Base-by-base conservation (phyloP, 1,139 yeast genomes). In the Magnusiomyces suaveolens region DNA sequence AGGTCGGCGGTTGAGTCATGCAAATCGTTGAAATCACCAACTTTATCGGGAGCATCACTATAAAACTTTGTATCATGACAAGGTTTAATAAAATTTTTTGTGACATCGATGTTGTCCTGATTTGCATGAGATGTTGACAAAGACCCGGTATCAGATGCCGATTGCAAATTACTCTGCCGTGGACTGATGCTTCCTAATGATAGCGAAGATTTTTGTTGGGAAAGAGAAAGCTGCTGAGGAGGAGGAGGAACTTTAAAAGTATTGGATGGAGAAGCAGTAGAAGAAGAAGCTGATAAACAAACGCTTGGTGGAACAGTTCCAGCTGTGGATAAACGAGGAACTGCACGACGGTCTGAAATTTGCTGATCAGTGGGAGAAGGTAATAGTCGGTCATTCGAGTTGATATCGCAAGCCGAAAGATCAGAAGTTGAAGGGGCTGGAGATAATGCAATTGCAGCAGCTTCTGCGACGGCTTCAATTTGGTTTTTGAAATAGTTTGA, bases 381-480 rank as follows among this genome's bases (percentile, higher is more conserved):
- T 8, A 41, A 4, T 4, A 41, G 44, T 41, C 25, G 23, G 6
- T 41, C 44, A 41, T 21, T 41, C 20, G 44, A 21, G 16, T 14
- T 10, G 6, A 3, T n/a, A 4, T 41, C 44, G 20, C 4, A 21
- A n/a, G 8, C 20, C 6, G 44, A 21, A 21, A 21, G 44, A 20
- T 41, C 44, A 4, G 44, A 20, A 6, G 44, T 20, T 21, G 44
- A 20, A 21, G n/a, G 25, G 6, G 10, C n/a, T 21, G 50, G 50
- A 12, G 50, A 47, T 44, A 26, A 44, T 18, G 25, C 41, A 21
- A 33, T 23, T 14, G 50, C 41, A 23, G 50, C 43, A 18, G 41
- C 43, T 18, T 29, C 41, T 20, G 50, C 50, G n/a, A 47, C 43
- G 21, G 50, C 43, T 33, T 47, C 43, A 23, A 23, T 20, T 14